Evolutionary conservation across 371 early-diverging fungal species (phyloP), one percentile per base, ranked within the genome.

Genomic region (Apophysomyces trapeziformis): DNA sequence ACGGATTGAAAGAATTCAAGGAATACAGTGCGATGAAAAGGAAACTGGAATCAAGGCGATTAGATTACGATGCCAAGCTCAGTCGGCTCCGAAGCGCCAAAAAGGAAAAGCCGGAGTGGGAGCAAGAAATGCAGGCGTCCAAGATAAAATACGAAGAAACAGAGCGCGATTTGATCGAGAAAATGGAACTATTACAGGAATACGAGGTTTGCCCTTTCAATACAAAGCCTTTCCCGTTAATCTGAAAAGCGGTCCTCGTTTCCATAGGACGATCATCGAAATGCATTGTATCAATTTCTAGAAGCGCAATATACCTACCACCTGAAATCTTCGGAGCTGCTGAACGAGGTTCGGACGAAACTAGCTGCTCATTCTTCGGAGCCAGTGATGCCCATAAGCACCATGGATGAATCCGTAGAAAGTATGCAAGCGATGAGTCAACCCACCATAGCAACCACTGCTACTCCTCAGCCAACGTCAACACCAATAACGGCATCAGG

Each of bases 81-180:
- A 87, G 85, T 77, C 91, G 92, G 67, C 86, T 94, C 18, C 91
- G 94, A 68, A 93, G 92, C 69, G 84, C 89, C 32, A 95, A 95
- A 74, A 96, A 95, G 78, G 96, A 96, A 68, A 93, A 90, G 46
- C 91, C 94, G 7, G 90, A 92, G 46, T 82, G 93, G 63, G 97
- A 95, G 68, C 96, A 97, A 66, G 97, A 96, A 57, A 83, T 93
- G 75, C 89, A 94, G 47, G 89, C 91, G 0, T 90, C 96, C 4
- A 95, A 94, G 71, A 75, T 87, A 14, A 96, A 96, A 72, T 97
- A 96, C 69, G 96, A 97, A 62, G 97, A 97, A 69, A 87, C 93
- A 11, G 83, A 87, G 58, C 87, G 89, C 61, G 86, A 90, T 61
- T 50, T 92, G 38, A 73, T 86, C 21, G 80, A 78, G 7, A 82